Conservation (phyloP, 2,329 filamentous ascomycete genomes). For the Fusarium coicis region DNA sequence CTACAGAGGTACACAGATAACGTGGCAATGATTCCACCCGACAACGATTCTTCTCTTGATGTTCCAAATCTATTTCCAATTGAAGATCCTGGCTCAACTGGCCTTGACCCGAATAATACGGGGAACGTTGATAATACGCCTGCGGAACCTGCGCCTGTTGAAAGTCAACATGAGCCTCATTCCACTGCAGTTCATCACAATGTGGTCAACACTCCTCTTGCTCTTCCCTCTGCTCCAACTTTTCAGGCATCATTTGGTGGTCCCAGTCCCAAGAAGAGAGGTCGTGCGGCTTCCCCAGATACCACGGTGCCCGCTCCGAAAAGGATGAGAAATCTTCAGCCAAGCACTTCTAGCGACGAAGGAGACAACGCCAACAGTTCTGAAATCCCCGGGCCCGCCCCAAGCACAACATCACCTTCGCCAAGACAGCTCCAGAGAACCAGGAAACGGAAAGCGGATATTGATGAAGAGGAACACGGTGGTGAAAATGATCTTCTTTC, state of each 20-base stretch:
- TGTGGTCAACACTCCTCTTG: background rate
- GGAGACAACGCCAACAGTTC: background rate
- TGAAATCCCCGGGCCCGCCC: background rate
- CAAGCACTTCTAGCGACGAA: background rate
- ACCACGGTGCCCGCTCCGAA: background rate
- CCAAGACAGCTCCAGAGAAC: background rate
- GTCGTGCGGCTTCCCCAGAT: background rate
- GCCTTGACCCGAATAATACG: too few relatives aligned
- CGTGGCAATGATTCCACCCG: background rate
- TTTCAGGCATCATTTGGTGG: background rate
- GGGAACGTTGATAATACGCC: background rate
- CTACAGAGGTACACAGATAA: accelerated
- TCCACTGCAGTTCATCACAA: background rate
- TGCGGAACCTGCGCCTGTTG: background rate
- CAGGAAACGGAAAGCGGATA: background rate
- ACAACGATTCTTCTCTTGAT: background rate
- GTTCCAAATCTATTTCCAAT: background rate
- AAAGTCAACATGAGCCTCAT: background rate
- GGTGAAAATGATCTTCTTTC: background rate
- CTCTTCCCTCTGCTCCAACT: background rate
- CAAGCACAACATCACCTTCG: background rate
- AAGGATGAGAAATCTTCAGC: background rate
- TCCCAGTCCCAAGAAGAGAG: background rate
- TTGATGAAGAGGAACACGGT: background rate
- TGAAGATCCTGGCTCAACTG: background rate